phyloP scores from a whole-genome alignment of 495 filamentous ascomycete species.

The Penicillium cataractarum region DNA sequence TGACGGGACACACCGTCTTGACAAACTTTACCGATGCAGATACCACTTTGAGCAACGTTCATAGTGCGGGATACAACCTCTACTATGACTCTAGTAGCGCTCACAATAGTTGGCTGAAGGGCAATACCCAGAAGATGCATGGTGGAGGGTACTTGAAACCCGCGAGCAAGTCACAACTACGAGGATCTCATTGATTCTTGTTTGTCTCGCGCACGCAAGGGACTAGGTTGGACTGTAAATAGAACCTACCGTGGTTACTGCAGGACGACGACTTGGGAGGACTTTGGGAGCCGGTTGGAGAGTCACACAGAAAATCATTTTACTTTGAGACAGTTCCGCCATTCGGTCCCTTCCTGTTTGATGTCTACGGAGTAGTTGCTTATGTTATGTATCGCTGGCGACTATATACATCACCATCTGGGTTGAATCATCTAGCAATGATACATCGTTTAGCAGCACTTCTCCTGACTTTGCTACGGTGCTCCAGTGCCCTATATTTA shows the following conservation, averaged over 20 bases:
- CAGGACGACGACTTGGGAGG: no score
- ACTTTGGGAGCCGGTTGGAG: no score
- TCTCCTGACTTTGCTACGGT: no score
- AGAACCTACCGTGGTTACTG: background rate
- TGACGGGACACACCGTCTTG: constrained; percentile 12
- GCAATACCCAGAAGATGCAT: constrained; percentile 14
- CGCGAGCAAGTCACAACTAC: constrained; percentile 3
- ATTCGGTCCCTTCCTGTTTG: no score
- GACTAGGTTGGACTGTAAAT: background rate
- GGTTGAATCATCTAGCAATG: no score
- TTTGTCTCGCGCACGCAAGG: background rate
- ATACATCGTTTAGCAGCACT: no score
- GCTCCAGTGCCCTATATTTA: no score
- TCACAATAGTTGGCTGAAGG: constrained; percentile 7
- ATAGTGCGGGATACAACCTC: constrained; percentile 5
- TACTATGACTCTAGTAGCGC: constrained; percentile 8
- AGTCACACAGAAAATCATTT: no score
- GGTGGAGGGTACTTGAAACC: constrained; percentile 20
- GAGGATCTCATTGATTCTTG: background rate
- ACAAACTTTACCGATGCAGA: constrained; percentile 15
- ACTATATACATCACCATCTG: no score
- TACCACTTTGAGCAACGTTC: constrained; percentile 10
- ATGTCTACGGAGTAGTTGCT: no score
- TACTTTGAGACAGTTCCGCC: no score
- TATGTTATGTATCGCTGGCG: no score